Evolutionary conservation across 495 filamentous ascomycete species (phyloP), one percentile per base, ranked within the genome.

Genomic region (Aspergillus indologenus): DNA sequence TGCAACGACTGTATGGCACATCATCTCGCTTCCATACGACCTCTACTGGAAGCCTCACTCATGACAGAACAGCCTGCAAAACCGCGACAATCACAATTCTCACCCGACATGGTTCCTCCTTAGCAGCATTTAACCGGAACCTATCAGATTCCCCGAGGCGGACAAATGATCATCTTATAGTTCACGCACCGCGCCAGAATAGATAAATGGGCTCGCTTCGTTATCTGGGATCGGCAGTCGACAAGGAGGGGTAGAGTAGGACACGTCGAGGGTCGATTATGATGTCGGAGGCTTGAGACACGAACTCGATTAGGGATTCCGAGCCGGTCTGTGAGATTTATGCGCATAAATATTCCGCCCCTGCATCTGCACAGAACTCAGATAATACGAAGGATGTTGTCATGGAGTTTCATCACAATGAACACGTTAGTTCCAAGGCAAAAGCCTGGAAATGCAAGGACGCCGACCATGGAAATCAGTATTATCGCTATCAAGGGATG

Each of bases 191-290:
- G 34, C 12, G 34, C 34, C 34, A 40, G 12, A 40, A 40, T 40
- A 40, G 12, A 15, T 6, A 40, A 15, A 40, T 11, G 34, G 34
- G 34, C 34, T 40, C 34, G 12, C 34, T 7, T 14, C 12, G 34
- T 40, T 40, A 40, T 40, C 34, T 40, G 34, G 12, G 34, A 40
- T 51, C 48, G 23, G 6, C 18, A 48, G 12, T 22, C 2, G 48
- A 9, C 23, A 42, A 24, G 34, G 55, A 24, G 45, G 55, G 55
- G 46, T 29, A 22, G 55, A 42, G 46, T 29, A 22, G 23, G 48
- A 51, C 48, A 51, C 44, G 53, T 56, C 53, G 31, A 56, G 22
- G 20, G 42, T 23, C 23, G 14, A 40, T 8, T 40, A 40, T 40
- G 34, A 40, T 40, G 34, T 40, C 7, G 34, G 34, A 40, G 34